Conservation (phyloP, 176 grass and related monocot genomes). For the Lolium multiflorum region DNA sequence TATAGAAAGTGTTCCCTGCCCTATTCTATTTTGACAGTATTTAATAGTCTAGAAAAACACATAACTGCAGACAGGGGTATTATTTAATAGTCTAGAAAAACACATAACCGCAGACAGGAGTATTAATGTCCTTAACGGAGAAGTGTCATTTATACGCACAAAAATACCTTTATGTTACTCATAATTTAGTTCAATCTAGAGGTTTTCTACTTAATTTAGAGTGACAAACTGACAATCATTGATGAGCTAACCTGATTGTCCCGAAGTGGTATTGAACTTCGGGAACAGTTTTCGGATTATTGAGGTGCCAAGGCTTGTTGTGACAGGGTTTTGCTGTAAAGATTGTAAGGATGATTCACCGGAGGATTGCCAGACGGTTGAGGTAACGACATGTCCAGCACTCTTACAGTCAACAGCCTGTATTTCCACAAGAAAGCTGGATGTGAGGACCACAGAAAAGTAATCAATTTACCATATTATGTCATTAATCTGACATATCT, state of each 20-base stretch:
- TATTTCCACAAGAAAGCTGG: background rate
- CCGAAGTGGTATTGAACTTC: background rate
- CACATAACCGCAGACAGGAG: no score
- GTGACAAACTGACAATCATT: background rate
- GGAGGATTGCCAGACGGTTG: background rate
- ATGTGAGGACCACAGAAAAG: background rate
- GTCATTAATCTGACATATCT: background rate
- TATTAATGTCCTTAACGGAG: background rate
- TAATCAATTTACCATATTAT: background rate
- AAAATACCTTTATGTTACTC: no score
- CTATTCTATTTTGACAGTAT: no score
- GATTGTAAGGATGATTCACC: background rate
- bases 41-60: no score
- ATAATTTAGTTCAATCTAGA: background rate
- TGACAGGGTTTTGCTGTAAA: background rate
- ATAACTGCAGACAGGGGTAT: no score
- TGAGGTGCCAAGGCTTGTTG: constrained; percentile 8
- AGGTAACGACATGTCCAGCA: background rate
- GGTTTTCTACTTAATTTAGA: background rate
- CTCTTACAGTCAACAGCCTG: background rate
- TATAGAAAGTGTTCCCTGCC: no score
- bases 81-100: no score
- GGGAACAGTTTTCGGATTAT: background rate
- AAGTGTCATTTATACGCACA: background rate
- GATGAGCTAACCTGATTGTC: constrained; percentile 27